Evolutionary conservation across 2,329 filamentous ascomycete species (phyloP).

Genomic region (Aspergillus piperis): DNA sequence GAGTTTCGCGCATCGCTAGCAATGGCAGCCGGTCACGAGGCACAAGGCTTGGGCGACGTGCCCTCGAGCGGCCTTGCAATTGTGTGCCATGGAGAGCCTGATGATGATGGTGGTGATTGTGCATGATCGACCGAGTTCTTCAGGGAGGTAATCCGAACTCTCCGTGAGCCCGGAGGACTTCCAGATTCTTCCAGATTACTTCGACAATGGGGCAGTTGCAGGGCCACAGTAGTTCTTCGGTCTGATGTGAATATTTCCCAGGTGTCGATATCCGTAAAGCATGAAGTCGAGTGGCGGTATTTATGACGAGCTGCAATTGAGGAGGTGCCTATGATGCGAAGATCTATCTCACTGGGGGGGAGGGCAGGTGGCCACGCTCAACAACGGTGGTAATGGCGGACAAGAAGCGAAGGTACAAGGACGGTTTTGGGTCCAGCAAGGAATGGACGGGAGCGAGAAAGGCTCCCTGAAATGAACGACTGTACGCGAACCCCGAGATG

Average conservation of each 20-base stretch:
- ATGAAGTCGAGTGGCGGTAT: constrained; percentile 1
- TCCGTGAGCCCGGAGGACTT: background rate
- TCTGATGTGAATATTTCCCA: background rate
- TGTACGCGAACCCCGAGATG: constrained; percentile 12
- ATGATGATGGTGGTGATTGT: constrained; percentile 26
- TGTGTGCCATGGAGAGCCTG: constrained; percentile 29
- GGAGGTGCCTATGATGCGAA: background rate
- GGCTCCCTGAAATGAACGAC: constrained; percentile 20
- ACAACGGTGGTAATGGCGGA: background rate
- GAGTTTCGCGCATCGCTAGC: constrained; percentile 21
- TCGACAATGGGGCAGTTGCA: background rate
- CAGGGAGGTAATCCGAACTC: background rate
- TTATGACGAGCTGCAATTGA: background rate
- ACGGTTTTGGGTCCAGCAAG: constrained; percentile 18
- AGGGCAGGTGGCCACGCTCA: background rate
- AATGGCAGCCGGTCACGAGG: constrained; percentile 29
- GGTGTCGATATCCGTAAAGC: background rate
- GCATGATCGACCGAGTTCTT: constrained; percentile 23
- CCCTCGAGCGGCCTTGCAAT: constrained; percentile 23
- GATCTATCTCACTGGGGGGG: background rate
- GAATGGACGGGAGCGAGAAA: constrained; percentile 29
- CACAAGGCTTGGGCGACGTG: constrained; percentile 28
- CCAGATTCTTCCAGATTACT: background rate
- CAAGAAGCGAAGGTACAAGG: constrained; percentile 9
- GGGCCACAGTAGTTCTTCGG: background rate